Evolutionary conservation across 1,284 basidiomycete genomes (phyloP).

Genomic region (Pholiota adiposa): DNA sequence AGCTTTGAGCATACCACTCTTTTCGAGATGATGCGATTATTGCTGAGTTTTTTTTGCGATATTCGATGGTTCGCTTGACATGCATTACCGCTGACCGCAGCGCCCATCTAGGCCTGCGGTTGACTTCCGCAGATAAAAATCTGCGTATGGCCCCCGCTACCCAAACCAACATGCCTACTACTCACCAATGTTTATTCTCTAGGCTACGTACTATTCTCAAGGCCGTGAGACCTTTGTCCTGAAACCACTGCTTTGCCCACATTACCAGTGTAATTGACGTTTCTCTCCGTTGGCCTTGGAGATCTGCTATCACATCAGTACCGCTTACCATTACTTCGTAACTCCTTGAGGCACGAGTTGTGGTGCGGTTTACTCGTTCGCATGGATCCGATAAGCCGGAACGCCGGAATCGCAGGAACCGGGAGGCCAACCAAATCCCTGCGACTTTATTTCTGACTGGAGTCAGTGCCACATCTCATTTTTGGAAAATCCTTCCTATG

Average conservation of each 20-base stretch:
- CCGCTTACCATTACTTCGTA: conserved; percentile 26
- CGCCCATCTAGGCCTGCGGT: conserved; percentile 3
- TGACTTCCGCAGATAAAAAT: neutral
- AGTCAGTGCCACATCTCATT: conserved; percentile 26
- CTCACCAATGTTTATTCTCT: conserved; percentile 1
- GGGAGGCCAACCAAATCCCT: conserved; percentile 28
- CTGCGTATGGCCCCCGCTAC: neutral
- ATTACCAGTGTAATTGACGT: conserved; percentile 22
- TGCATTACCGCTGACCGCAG: neutral
- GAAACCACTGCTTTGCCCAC: conserved; percentile 19
- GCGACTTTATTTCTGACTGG: conserved; percentile 31
- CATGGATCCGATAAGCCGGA: conserved; percentile 32
- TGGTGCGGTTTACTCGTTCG: conserved; percentile 23
- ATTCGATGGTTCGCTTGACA: neutral
- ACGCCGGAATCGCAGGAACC: conserved; percentile 30
- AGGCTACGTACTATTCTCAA: conserved; percentile 17
- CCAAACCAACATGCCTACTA: conserved; percentile 1
- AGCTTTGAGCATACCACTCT: conserved; percentile 13
- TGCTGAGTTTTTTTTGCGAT: neutral
- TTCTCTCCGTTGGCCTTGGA: conserved; percentile 26
- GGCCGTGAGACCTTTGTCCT: conserved; percentile 21
- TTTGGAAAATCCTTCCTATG: conserved; percentile 29
- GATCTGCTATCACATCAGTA: conserved; percentile 25
- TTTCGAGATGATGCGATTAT: neutral
- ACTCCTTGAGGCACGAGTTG: conserved; percentile 25